These are phyloP conservation scores for Lipomyces orientalis DNA, from an alignment of 805 yeast genomes.

Conservation along the genomic window DNA sequence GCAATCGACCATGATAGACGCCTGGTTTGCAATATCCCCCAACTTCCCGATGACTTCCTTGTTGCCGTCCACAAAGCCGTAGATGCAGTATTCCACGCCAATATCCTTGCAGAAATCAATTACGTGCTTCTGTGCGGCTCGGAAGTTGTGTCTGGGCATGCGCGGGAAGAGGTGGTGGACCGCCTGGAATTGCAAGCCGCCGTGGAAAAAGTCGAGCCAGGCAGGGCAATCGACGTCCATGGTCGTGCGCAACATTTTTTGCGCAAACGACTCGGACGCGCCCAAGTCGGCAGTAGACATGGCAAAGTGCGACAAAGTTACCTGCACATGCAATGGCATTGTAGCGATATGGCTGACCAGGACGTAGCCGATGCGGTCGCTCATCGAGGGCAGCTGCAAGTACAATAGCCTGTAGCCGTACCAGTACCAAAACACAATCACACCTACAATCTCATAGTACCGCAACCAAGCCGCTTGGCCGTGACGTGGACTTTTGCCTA, in stretches of 20 bases:
- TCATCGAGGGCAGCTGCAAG: constrained; percentile 57
- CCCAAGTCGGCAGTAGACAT: constrained; percentile 92
- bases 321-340: constrained; percentile 91
- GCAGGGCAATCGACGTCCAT: constrained; percentile 95
- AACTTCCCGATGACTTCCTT: constrained; percentile 69
- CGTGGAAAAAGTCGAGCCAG: constrained; percentile 90
- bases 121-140: constrained; percentile 74
- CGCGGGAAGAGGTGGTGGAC: constrained; percentile 90
- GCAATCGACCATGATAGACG: constrained; percentile 75
- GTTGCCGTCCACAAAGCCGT: constrained; percentile 83
- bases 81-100: constrained; percentile 80
- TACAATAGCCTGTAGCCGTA: constrained; percentile 69
- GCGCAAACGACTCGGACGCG: constrained; percentile 74
- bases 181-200: constrained; percentile 91
- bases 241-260: constrained; percentile 84
- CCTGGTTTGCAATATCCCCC: constrained; percentile 80
- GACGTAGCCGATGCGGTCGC: constrained; percentile 63
- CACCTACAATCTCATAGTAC: constrained; percentile 75
- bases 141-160: constrained; percentile 83
- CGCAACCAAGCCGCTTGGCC: constrained; percentile 90
- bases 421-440: constrained; percentile 77
- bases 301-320: constrained; percentile 87
- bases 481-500: constrained; percentile 77
- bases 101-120: constrained; percentile 75
- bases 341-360: constrained; percentile 79